Base-by-base conservation (phyloP, 345 rosid genomes). In the Dovyalis caffra region DNA sequence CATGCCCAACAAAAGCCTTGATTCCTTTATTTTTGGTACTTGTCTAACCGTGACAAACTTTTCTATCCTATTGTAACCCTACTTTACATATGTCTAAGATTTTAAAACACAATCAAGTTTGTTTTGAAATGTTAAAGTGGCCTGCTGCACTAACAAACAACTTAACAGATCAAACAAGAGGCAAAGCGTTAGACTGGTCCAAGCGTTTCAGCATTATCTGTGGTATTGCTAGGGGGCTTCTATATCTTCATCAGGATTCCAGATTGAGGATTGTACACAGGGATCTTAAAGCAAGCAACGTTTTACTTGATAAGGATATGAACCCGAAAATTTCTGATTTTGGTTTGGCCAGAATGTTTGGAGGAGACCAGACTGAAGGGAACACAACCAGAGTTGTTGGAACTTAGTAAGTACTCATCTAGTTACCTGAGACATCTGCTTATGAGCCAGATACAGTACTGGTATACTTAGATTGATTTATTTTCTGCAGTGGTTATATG, bases 1-100 rank as follows among this genome's bases (percentile, higher is more conserved):
- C 77, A 79, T 84, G 83, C 78, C 76, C 6, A 81, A 76, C 57
- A 61, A 71, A 74, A 84, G 83, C 73, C 64, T 79, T 8, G 80
- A 84, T 68, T 57, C 12, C 20, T 84, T 84, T 75, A 67, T 81
- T 71, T 81, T 74, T 5, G 83, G 81, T 81, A 10, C 4, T 34
- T 18, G 0, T 43, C 72, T 28, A 15, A 26, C 16, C 69, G 14
- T 38, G 6, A 66, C 12, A 66, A 29, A 21, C 26, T 23, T 57
- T 9, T 3, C n/a, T 6, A 7, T 23, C 62, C 62, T 57, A n/a
- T 38, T 14, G 43, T 38, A n/a, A n/a, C n/a, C n/a, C n/a, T n/a
- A n/a, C n/a, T n/a, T n/a, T 38, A 10, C 45, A 0, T 0, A 38
- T 38, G 2, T 11, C n/a, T 11, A 0, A 8, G 15, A 38, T 38